Evolutionary conservation across 23 red algal species (phyloP).

Genomic region (Pyropia haitanensis): DNA sequence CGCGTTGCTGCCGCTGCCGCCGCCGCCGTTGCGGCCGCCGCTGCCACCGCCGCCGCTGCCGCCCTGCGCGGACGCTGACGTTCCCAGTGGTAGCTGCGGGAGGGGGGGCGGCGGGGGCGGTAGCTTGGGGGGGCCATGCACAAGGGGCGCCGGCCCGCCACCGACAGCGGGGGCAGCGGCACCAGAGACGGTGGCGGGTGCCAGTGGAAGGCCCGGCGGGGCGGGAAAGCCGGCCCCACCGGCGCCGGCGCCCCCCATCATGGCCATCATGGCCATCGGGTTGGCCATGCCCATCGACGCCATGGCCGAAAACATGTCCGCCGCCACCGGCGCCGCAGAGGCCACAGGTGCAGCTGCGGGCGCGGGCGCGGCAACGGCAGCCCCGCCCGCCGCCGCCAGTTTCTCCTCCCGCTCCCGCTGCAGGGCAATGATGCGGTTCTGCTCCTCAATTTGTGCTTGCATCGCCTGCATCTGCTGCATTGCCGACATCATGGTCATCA

Average conservation of each 20-base stretch:
- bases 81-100: no score
- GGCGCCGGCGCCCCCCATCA: not conserved
- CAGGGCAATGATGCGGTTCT: not conserved
- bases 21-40: no score
- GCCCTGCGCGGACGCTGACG: no score
- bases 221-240: no score
- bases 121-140: no score
- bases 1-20: no score
- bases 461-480: not conserved
- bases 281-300: not conserved
- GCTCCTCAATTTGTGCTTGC: not conserved
- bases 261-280: conserved; percentile 4
- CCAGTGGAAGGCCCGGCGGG: no score
- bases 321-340: not conserved
- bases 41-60: no score
- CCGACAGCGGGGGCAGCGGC: no score
- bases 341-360: not conserved
- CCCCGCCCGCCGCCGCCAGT: not conserved
- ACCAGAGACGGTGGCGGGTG: no score
- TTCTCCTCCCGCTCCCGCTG: not conserved
- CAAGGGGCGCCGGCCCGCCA: no score
- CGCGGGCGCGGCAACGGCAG: not conserved
- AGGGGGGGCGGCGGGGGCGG: no score
- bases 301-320: not conserved
- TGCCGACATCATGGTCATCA: conserved; percentile 5